phyloP scores from a whole-genome alignment of 352 stramenopile species.

The Globisporangium nodosum region DNA sequence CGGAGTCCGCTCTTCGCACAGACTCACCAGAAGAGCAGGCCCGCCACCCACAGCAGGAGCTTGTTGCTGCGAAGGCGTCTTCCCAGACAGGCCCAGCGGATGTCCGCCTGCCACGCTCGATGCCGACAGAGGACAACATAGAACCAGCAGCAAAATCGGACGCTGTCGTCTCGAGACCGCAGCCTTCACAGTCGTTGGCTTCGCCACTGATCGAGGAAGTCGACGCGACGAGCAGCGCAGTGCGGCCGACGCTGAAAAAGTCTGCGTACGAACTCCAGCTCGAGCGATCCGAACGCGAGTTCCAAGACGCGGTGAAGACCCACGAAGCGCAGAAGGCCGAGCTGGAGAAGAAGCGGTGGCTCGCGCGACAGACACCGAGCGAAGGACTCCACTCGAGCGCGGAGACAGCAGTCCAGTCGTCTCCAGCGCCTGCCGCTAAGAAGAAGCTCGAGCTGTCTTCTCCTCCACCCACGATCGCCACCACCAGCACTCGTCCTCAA shows the following conservation, averaged over 20 bases:
- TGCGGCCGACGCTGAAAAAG: constrained; percentile 9
- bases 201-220: constrained; percentile 2
- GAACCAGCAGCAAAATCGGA: not conserved
- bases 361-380: constrained; percentile 13
- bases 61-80: not conserved
- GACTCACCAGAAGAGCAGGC: too few species aligned
- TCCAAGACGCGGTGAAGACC: constrained; percentile 30
- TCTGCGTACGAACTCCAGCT: constrained; percentile 41
- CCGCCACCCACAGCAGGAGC: not conserved
- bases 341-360: constrained; percentile 28
- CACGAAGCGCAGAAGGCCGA: constrained; percentile 34
- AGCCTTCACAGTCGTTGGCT: not conserved
- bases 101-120: not conserved
- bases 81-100: too few species aligned
- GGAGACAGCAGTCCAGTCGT: not conserved
- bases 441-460: not conserved
- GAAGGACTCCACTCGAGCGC: not conserved
- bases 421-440: not conserved
- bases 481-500: not conserved
- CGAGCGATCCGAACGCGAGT: constrained; percentile 37
- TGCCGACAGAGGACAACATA: too few species aligned
- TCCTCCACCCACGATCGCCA: not conserved
- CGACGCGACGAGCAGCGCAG: not conserved
- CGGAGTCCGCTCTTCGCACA: not conserved
- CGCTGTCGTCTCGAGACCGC: not conserved